Evolutionary conservation across 192 early-diverging fungal genomes (phyloP).

Genomic region (Borealophlyctis nickersoniae): DNA sequence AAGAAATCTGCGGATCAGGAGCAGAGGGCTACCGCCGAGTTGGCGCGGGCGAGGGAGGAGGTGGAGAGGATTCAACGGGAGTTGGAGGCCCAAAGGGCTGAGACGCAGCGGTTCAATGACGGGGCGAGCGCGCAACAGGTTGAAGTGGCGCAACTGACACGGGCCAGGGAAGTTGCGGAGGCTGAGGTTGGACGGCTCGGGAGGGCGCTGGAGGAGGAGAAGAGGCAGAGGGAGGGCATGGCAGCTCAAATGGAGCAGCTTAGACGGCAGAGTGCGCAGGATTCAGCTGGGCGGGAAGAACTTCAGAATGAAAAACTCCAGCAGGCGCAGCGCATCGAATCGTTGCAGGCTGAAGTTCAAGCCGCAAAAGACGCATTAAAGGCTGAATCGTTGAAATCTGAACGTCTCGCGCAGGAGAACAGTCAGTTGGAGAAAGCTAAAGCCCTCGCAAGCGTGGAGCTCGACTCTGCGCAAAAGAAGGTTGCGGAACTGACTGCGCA

Average conservation of each 20-base stretch:
- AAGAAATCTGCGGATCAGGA: constrained; percentile 16
- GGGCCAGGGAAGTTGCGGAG: not conserved
- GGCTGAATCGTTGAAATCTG: constrained; percentile 2
- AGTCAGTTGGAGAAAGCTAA: constrained; percentile 17
- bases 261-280: not conserved
- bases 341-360: not conserved
- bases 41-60: not conserved
- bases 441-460: constrained; percentile 10
- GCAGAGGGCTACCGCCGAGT: constrained; percentile 9
- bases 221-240: not conserved
- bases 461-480: not conserved
- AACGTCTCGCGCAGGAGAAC: not conserved
- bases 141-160: constrained; percentile 1
- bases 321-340: not conserved
- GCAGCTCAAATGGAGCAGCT: constrained; percentile 2
- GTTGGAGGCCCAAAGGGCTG: constrained; percentile 17
- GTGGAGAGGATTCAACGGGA: constrained; percentile 11
- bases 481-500: constrained; percentile 2
- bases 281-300: not conserved
- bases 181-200: not conserved
- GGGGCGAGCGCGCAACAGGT: constrained; percentile 3
- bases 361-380: not conserved
- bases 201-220: constrained; percentile 9
- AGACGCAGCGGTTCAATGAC: constrained; percentile 19
- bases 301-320: constrained; percentile 12